These are phyloP conservation scores for Penicillium taxi DNA, from an alignment of 495 filamentous ascomycete species.

Conservation along the genomic window DNA sequence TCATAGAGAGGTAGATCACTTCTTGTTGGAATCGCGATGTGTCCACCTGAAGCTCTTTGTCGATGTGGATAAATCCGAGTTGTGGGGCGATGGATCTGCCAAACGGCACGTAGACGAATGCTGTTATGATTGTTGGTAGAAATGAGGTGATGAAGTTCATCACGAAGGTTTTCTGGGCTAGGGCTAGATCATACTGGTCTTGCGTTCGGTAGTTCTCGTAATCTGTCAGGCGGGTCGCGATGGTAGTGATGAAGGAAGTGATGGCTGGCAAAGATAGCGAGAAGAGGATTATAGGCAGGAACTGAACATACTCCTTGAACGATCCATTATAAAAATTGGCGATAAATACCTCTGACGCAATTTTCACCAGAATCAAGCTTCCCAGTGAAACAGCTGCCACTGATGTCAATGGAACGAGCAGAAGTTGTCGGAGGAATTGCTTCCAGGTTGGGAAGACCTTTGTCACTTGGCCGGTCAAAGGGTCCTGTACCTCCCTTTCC, in stretches of 20 bases:
- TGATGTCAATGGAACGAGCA: constrained; percentile 81
- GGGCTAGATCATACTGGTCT: constrained; percentile 68
- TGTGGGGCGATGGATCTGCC: constrained; percentile 74
- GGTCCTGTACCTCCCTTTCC: constrained; percentile 67
- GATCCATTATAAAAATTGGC: constrained; percentile 86
- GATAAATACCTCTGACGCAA: constrained; percentile 88
- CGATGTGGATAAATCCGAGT: constrained; percentile 61
- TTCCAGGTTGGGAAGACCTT: constrained; percentile 69
- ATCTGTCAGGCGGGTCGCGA: constrained; percentile 71
- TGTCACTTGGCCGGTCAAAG: constrained; percentile 71
- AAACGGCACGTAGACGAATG: constrained; percentile 95
- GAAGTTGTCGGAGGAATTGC: constrained; percentile 65
- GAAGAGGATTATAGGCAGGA: constrained; percentile 76
- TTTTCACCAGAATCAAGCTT: constrained; percentile 70
- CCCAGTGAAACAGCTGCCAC: constrained; percentile 65
- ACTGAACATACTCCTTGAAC: constrained; percentile 72
- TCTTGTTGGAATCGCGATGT: constrained; percentile 75
- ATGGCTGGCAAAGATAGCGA: constrained; percentile 70
- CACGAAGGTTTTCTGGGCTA: constrained; percentile 85
- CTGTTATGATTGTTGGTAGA: constrained; percentile 81
- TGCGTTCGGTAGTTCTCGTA: constrained; percentile 87
- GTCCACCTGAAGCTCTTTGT: constrained; percentile 62
- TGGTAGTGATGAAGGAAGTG: constrained; percentile 58
- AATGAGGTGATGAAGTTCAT: constrained; percentile 96
- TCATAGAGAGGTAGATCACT: constrained; percentile 90